Evolutionary conservation across 192 early-diverging fungal genomes (phyloP).

Genomic region (Mortierella antarctica): DNA sequence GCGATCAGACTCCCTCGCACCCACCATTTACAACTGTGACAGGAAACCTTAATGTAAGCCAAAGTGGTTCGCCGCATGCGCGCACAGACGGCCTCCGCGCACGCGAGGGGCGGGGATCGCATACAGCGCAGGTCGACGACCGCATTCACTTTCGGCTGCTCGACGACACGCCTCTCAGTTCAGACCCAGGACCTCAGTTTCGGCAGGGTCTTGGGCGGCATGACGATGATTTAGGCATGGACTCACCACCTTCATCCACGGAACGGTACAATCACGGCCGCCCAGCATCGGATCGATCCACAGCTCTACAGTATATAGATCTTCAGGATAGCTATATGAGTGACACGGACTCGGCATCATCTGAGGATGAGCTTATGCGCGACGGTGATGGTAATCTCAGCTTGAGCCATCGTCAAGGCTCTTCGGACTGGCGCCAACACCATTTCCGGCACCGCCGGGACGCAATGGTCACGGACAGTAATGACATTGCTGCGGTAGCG

Average conservation of each 20-base stretch:
- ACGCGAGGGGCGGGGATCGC: not conserved
- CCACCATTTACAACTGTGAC: not conserved
- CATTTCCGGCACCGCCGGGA: not conserved
- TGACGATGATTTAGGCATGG: slow-evolving; percentile 18
- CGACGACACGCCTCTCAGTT: slow-evolving; percentile 13
- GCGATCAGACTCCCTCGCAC: no score
- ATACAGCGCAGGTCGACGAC: slow-evolving; percentile 20
- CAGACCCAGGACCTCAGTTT: not conserved
- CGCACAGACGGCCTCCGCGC: not conserved
- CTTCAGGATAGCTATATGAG: not conserved
- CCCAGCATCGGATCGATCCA: no score
- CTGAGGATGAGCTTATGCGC: slow-evolving; percentile 8
- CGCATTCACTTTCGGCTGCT: slow-evolving; percentile 42
- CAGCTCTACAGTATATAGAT: no score
- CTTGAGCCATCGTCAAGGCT: slow-evolving; percentile 10
- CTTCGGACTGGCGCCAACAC: not conserved
- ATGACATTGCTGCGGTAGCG: slow-evolving; percentile 10
- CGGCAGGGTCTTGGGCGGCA: not conserved
- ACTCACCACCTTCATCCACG: not conserved
- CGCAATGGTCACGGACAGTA: not conserved
- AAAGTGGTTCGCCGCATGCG: not conserved
- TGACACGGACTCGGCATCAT: not conserved
- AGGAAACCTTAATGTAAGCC: not conserved
- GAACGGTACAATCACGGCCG: not conserved
- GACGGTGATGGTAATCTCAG: not conserved